Percentiles rank a stretch among this genome's conserved stretches.
Conservation (phyloP, 345 rosid species). For the Pugionium cornutum region DNA sequence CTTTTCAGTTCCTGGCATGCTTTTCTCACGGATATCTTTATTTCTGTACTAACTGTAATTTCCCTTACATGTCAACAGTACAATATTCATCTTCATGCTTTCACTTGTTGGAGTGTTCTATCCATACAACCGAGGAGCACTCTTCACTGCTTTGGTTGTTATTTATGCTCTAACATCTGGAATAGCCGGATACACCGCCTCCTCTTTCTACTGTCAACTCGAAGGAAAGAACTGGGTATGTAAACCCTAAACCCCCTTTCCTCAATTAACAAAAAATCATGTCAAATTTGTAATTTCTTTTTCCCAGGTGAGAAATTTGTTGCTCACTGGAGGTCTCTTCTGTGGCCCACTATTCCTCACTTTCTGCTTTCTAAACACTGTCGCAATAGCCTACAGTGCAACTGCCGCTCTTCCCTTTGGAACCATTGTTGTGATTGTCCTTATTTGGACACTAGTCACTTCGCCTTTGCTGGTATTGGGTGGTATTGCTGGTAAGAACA, state of each 20-base stretch:
- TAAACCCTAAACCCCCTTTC: not conserved
- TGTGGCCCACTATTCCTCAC: conserved; percentile 87
- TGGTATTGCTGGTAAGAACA: conserved; percentile 93
- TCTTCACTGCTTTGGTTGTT: conserved; percentile 84
- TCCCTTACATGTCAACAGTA: conserved; percentile 43
- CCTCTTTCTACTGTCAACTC: conserved; percentile 88
- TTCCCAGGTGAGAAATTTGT: conserved; percentile 72
- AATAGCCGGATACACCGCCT: conserved; percentile 77
- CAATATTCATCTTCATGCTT: conserved; percentile 75
- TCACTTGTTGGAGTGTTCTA: conserved; percentile 89
- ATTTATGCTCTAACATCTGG: conserved; percentile 90
- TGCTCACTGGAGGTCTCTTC: conserved; percentile 83
- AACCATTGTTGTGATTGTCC: conserved; percentile 78
- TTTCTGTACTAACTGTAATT: not conserved
- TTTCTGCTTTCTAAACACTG: conserved; percentile 87
- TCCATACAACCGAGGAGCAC: conserved; percentile 92
- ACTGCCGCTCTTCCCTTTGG: conserved; percentile 91
- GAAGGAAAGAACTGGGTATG: conserved; percentile 91
- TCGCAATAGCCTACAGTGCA: conserved; percentile 77
- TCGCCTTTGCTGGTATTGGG: conserved; percentile 85
- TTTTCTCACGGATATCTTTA: not conserved
- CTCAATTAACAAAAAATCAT: not conserved
- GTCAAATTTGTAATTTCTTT: not conserved
- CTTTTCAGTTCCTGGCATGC: not conserved
- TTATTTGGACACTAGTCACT: conserved; percentile 85